Base-by-base conservation (phyloP, 257 asterid genomes). In the Apocynum venetum region DNA sequence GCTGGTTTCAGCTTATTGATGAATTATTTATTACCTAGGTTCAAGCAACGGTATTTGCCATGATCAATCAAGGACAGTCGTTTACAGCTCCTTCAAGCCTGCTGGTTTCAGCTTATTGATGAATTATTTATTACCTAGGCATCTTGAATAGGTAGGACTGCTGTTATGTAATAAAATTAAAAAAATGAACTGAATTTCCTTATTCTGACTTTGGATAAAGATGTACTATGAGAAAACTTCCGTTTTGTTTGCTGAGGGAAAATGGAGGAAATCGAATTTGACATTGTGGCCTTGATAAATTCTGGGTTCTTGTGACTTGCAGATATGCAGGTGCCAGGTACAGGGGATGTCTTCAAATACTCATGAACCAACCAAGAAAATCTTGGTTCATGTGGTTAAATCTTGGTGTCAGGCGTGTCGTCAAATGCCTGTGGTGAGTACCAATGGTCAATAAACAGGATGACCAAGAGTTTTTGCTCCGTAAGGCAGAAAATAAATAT, bases 51-150 rank as follows among this genome's bases (percentile, higher is more conserved):
- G 3, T 44, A 44, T 44, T 44, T 44, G 82, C 89, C 73, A 61
- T 81, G 64, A 98, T 86, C 6, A 88, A 95, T 80, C 98, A 95
- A 85, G 93, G 97, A 36, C 80, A 51, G 38, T 19, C 65, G 1
- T 49, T 43, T 20, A 12, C 64, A 13, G 43, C 60, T 72, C 10
- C 76, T 66, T 66, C 49, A 66, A 66, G 19, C 19, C 1, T 61
- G 43, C 2, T 5, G 2, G 57, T 57, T 8, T 19, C 31, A 57
- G 60, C 60, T 17, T 55, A 57, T 20, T 57, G 35, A 57, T 19
- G 64, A 57, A 57, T 57, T 53, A 53, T 2, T 15, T 4, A 17
- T 53, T 53, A 14, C 14, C 6, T 44, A 44, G 3, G 3, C 31
- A 25, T 25, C 31, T 25, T 25, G 31, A 25, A 25, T 25, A 25